These are phyloP conservation scores for Penicillium bialowiezense DNA, from an alignment of 495 filamentous ascomycete genomes.

Conservation along the genomic window DNA sequence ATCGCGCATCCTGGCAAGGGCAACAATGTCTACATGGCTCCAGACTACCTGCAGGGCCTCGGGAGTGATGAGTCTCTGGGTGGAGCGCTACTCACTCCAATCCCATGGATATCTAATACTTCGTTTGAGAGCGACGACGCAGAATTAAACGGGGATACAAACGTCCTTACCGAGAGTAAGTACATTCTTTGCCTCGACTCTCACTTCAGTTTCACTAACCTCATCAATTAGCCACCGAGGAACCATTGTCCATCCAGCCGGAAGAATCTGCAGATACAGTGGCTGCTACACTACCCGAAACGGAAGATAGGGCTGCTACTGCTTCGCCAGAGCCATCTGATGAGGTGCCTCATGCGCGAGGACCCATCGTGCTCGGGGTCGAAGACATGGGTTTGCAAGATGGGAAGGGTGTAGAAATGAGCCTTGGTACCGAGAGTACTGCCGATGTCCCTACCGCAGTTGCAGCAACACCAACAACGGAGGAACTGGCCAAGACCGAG, in stretches of 20 bases:
- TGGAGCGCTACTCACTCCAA: slow-evolving; percentile 88
- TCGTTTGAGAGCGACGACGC: slow-evolving; percentile 29
- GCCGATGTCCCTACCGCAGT: slow-evolving; percentile 3
- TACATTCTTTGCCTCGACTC: slow-evolving; percentile 45
- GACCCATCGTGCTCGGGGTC: slow-evolving; percentile 77
- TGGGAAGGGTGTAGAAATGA: slow-evolving; percentile 45
- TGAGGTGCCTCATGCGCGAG: slow-evolving; percentile 75
- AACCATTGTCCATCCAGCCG: slow-evolving; percentile 18
- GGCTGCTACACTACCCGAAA: slow-evolving; percentile 18
- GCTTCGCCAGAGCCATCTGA: slow-evolving; percentile 31
- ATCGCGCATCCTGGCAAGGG: slow-evolving; percentile 31
- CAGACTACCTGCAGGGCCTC: slow-evolving; percentile 39
- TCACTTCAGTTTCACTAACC: slow-evolving; percentile 7
- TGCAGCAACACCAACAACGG: slow-evolving; percentile 10
- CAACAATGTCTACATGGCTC: slow-evolving; percentile 19
- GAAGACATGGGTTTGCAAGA: slow-evolving; percentile 84
- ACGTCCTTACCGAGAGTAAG: slow-evolving; percentile 23
- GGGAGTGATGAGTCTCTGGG: slow-evolving; percentile 88
- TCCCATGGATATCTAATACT: slow-evolving; percentile 71
- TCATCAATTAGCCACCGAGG: slow-evolving; percentile 2
- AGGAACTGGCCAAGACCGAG: slow-evolving; percentile 6
- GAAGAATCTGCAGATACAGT: slow-evolving; percentile 12
- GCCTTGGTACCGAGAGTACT: slow-evolving; percentile 20
- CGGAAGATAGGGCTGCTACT: slow-evolving; percentile 24
- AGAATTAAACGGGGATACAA: slow-evolving; percentile 17